Base-by-base conservation (phyloP, 495 filamentous ascomycete genomes). In the Jackrogersella minutella region DNA sequence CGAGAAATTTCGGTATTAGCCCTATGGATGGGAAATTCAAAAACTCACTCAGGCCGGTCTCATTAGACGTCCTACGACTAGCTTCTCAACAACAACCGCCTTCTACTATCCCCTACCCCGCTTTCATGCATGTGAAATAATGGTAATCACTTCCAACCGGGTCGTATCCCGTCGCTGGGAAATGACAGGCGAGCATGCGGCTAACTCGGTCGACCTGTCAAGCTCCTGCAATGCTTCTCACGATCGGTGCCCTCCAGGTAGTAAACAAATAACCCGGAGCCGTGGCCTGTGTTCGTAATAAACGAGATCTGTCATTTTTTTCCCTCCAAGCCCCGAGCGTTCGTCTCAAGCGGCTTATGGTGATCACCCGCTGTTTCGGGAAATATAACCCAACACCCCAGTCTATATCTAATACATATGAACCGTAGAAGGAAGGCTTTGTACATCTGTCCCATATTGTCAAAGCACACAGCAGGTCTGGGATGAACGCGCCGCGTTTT, bases 281-380 rank as follows among this genome's bases (percentile, higher is more conserved):
- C 61, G 44, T 62, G 66, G 66, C 61, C 44, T 68, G 21, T 28
- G 40, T 37, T 50, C 36, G 52, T 49, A 51, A 53, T 51, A 61
- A 61, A 37, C 66, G 44, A 69, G 66, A 69, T 69, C 66, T 64
- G 40, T 69, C 66, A 58, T 47, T 56, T 69, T 61, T 64, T n/a
- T n/a, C n/a, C 13, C 8, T 33, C 13, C 26, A 55, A 36, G 26
- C 39, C 44, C 47, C 49, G 28, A 61, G 31, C 30, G 56, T 58
- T 60, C 52, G 39, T 69, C 21, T 17, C 17, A 16, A 58, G 53
- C 51, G 51, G 44, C 61, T 54, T 61, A 36, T 39, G 66, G 51
- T 65, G 66, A 69, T 69, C 66, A 19, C 36, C 61, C 57, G 17
- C 46, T 62, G 17, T 49, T 69, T 62, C 52, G 61, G 66, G 50